A percentile compares a stretch with the other conserved stretches of the same genome.
phyloP scores from a whole-genome alignment of 768 basidiomycete species.

The Macrolepiota albuminosa region DNA sequence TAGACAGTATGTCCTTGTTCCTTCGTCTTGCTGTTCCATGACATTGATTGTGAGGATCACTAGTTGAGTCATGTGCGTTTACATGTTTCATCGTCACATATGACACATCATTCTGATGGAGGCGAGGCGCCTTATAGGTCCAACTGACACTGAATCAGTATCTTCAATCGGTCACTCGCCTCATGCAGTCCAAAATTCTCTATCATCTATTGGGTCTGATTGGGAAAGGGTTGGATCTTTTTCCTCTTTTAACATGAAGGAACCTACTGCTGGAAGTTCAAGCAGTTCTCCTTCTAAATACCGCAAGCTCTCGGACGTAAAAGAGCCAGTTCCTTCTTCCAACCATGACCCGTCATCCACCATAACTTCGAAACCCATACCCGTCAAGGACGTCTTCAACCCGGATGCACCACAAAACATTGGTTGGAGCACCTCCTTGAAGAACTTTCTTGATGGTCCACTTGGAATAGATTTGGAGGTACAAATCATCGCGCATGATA shows the following conservation, averaged over 20 bases:
- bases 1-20: conserved; percentile 6
- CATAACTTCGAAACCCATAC: background rate
- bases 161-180: background rate
- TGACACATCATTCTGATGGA: background rate
- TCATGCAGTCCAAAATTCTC: conserved; percentile 1
- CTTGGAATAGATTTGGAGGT: conserved; percentile 23
- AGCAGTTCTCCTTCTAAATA: conserved; percentile 12
- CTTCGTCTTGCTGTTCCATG: background rate
- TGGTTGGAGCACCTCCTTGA: background rate
- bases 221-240: background rate
- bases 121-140: conserved; percentile 3
- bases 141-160: conserved; percentile 11
- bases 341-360: background rate
- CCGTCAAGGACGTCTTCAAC: conserved; percentile 2
- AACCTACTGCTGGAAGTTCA: background rate
- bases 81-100: background rate
- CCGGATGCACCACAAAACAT: background rate
- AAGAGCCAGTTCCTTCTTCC: background rate
- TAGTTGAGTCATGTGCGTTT: background rate
- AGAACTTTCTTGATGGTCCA: conserved; percentile 7
- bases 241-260: conserved; percentile 1
- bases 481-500: conserved; percentile 31
- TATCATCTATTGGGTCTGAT: conserved; percentile 7
- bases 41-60: background rate
- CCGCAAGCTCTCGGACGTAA: conserved; percentile 7